Conservation (phyloP, 164 flowering plant species). For the Taxillus chinensis region DNA sequence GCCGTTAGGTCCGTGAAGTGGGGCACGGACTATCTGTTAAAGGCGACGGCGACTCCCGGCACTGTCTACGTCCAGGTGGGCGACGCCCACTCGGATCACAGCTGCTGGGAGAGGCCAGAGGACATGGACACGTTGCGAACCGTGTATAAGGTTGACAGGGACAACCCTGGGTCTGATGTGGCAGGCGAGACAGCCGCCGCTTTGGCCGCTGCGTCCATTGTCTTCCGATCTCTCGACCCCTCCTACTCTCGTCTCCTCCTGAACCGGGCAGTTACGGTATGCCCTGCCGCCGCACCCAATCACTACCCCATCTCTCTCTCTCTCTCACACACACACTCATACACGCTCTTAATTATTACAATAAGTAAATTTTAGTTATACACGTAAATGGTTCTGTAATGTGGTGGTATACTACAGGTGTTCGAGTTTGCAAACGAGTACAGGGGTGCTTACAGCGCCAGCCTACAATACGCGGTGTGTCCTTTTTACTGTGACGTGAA, state of each 20-base stretch:
- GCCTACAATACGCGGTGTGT: constrained; percentile 11
- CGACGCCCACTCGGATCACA: constrained; percentile 17
- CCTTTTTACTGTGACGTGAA: constrained; percentile 22
- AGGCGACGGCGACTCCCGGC: constrained; percentile 7
- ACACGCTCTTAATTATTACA: too few species aligned
- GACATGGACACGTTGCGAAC: constrained; percentile 25
- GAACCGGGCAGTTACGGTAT: not conserved
- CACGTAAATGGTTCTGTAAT: not conserved
- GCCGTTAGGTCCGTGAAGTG: not conserved
- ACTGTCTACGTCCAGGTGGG: constrained; percentile 25
- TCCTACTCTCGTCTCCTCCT: constrained; percentile 13
- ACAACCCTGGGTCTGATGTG: constrained; percentile 28
- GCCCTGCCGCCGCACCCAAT: too few species aligned
- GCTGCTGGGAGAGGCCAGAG: constrained; percentile 34
- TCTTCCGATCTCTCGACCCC: constrained; percentile 11
- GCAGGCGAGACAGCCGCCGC: constrained; percentile 39
- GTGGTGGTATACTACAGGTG: constrained; percentile 6
- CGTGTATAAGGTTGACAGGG: constrained; percentile 13
- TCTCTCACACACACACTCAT: too few species aligned
- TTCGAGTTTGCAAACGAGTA: constrained; percentile 16
- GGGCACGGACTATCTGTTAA: constrained; percentile 3
- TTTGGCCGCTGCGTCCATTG: constrained; percentile 29
- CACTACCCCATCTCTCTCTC: too few species aligned
- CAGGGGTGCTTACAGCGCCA: constrained; percentile 21
- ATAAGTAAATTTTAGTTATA: too few species aligned